Evolutionary conservation across 768 basidiomycete species (phyloP), one percentile per base, ranked within the genome.

Genomic region (Leucosporidium creatinivorum): DNA sequence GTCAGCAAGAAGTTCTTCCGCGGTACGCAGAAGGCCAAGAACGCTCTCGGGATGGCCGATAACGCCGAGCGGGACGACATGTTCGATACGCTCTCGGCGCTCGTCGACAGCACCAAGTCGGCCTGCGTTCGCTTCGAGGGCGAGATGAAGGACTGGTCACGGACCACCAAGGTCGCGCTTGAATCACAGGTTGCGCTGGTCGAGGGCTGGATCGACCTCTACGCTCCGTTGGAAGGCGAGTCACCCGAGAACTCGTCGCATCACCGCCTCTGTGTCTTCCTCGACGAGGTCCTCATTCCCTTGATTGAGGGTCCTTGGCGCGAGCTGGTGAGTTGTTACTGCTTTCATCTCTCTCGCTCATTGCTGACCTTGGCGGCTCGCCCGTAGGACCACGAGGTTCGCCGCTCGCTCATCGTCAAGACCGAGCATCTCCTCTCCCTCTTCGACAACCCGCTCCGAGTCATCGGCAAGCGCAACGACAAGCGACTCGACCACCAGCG

Each of bases 401-500:
- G 72, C 19, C 57, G 59, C 18, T 58, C 63, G 5, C 67, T 73
- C 50, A 63, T 68, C 50, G 47, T 66, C 58, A 69, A 68, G 61
- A 66, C 69, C 15, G 65, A 73, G 56, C 66, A 73, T 23, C 68
- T 76, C 26, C 68, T 76, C 44, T 66, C 65, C 31, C 65, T 71
- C 4, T 74, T 76, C 61, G 66, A 67, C 23, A 72, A 68, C 28
- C 75, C 75, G 0, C 65, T 67, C 8, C 58, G 66, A 25, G 72
- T 73, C 55, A 75, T 76, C 54, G 56, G 62, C 8, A 76, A 74
- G 66, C 59, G 73, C 30, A 67, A 68, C 63, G 67, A 70, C 58
- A 73, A 69, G 65, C 52, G 63, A n/a, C 68, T 72, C 31, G 73
- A 73, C 56, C 63, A 66, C 30, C 57, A 64, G 4, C 71, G 69